Base-by-base conservation (phyloP, 441 rosid genomes). In the Melastoma candidum region DNA sequence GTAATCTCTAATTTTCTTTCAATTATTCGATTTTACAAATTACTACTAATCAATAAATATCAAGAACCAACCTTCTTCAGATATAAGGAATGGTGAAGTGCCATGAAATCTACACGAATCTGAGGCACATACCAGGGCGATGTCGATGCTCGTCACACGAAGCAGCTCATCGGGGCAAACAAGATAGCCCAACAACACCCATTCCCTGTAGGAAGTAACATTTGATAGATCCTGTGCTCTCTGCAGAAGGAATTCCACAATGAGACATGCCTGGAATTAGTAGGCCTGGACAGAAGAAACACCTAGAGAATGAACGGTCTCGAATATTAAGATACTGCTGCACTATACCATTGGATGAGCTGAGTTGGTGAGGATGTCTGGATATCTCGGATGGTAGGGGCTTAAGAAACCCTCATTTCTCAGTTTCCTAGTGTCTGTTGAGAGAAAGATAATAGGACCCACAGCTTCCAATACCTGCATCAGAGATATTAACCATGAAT, bases 91-190 rank as follows among this genome's bases (percentile, higher is more conserved):
- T 36, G 41, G 41, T 36, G 41, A 36, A 3, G 41, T 4, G 8
- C 41, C 8, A 36, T 36, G 41, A 36, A 36, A 36, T 36, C 41
- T 36, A 36, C 41, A 36, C 7, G 41, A 36, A 36, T 36, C 41
- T 36, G 41, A 36, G 8, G 41, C 7, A 36, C 41, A 29, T 85
- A 95, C 99, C 88, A 87, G 62, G 59, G 97, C 95, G 61, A 95
- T 85, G 75, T 95, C 99, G 56, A 95, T 87, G 83, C 99, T 90
- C 52, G 97, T 95, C 69, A 85, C 99, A 51, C 95, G 99, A 68
- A 95, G 97, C 69, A 95, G 84, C 76, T 95, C 97, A 65, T 95
- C 95, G 44, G 99, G 99, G 65, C 99, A 95, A 69, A 95, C 97
- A 61, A 90, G 97, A 80, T 95, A 90, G 48, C 99, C 95, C 73